Evolutionary conservation across 2,329 filamentous ascomycete genomes (phyloP).

Genomic region (Pestalotiopsis sp.): DNA sequence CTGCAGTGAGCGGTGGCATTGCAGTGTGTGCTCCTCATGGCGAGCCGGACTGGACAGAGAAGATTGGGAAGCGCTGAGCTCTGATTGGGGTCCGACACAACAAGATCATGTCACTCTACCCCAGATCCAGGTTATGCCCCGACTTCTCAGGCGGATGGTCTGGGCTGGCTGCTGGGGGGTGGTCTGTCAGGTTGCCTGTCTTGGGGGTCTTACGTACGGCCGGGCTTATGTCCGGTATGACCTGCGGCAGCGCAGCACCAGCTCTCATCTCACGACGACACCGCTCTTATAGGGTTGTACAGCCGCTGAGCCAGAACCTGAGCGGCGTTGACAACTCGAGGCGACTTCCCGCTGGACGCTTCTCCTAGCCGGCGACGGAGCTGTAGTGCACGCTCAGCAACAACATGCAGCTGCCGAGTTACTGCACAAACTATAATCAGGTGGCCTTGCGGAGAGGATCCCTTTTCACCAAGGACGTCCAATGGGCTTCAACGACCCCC

Average conservation of each 20-base stretch:
- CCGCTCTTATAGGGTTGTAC: background rate
- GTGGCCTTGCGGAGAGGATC: background rate
- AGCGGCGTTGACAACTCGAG: background rate
- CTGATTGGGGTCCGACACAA: background rate
- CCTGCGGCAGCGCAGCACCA: background rate
- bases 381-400: background rate
- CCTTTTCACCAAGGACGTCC: too few species aligned
- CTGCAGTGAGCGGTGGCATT: conserved; percentile 9
- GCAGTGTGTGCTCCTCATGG: conserved; percentile 3
- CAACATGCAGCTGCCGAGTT: conserved; percentile 1
- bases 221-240: background rate
- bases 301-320: background rate
- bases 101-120: conserved; percentile 10
- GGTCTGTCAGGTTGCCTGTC: background rate
- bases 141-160: background rate
- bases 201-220: background rate
- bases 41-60: background rate
- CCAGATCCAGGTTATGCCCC: background rate
- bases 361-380: background rate
- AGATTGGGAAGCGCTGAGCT: background rate
- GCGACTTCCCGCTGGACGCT: background rate
- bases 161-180: background rate
- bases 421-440: background rate
- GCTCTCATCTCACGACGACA: background rate
- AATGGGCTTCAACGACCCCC: too few species aligned